Evolutionary conservation across 306 rosid genomes (phyloP).

Genomic region (Prinsepia uniflora): DNA sequence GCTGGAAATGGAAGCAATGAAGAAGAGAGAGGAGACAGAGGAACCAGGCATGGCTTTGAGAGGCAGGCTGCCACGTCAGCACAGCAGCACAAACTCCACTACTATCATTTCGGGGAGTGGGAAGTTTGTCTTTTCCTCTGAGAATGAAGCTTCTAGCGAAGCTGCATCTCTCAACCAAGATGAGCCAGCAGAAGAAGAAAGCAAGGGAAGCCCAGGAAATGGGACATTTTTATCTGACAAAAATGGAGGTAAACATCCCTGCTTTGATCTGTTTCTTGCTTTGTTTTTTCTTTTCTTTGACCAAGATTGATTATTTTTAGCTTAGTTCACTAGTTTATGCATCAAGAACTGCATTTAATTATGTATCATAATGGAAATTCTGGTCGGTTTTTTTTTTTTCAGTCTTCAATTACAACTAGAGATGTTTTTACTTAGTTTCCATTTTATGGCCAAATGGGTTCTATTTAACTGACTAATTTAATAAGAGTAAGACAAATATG

Average conservation of each 20-base stretch:
- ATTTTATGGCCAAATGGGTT: not conserved
- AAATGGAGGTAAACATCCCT: constrained; percentile 22
- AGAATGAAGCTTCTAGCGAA: not conserved
- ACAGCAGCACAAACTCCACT: not conserved
- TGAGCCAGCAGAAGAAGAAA: not conserved
- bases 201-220: constrained; percentile 11
- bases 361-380: not conserved
- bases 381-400: not conserved
- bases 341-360: not conserved
- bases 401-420: not conserved
- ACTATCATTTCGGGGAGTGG: not conserved
- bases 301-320: not conserved
- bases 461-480: not conserved
- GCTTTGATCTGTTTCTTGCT: not conserved
- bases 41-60: constrained; percentile 26
- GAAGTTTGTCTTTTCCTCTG: constrained; percentile 7
- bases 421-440: not conserved
- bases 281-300: not conserved
- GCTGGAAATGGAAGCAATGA: constrained; percentile 20
- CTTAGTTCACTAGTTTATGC: not conserved
- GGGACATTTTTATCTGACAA: constrained; percentile 2
- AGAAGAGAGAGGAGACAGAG: constrained; percentile 32
- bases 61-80: constrained; percentile 5
- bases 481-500: not conserved
- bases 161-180: not conserved